Evolutionary conservation across 805 yeast species (phyloP).

Genomic region (Hanseniaspora vineae): DNA sequence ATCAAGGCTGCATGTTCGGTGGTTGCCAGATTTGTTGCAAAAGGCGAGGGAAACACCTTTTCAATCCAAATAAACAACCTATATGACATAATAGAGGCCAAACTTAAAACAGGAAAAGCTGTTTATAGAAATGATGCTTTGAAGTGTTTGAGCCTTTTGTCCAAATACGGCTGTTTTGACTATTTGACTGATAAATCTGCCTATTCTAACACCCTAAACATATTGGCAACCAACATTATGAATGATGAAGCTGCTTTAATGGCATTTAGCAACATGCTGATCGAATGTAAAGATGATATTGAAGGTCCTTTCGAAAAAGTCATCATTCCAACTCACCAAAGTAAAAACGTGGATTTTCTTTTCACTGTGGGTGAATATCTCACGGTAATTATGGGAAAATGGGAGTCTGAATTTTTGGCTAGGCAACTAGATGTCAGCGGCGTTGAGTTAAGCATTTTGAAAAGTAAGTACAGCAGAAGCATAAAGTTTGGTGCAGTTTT

Average conservation of each 20-base stretch:
- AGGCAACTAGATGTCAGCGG: slow-evolving; percentile 44
- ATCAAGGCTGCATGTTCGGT: not conserved
- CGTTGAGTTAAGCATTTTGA: slow-evolving; percentile 5
- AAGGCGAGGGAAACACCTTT: not conserved
- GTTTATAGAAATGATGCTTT: not conserved
- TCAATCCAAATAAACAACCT: not conserved
- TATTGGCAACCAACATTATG: slow-evolving; percentile 30
- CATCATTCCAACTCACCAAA: slow-evolving; percentile 37
- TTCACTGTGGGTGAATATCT: slow-evolving; percentile 81
- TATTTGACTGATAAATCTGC: not conserved
- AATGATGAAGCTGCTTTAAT: slow-evolving; percentile 47
- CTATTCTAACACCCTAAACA: slow-evolving; percentile 6
- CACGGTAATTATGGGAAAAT: slow-evolving; percentile 57
- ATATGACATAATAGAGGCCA: not conserved
- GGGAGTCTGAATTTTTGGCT: slow-evolving; percentile 48
- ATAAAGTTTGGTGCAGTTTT: slow-evolving; percentile 26
- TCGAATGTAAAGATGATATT: slow-evolving; percentile 17
- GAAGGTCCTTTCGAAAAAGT: slow-evolving; percentile 32
- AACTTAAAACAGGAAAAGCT: not conserved
- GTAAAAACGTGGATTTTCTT: slow-evolving; percentile 63
- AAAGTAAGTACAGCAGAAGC: slow-evolving; percentile 8
- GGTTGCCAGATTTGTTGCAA: not conserved
- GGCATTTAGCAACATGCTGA: slow-evolving; percentile 41
- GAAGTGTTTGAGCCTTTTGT: not conserved
- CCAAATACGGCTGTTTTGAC: not conserved